Base-by-base conservation (phyloP, 106 monocot species). In the Dendrobium nobile region DNA sequence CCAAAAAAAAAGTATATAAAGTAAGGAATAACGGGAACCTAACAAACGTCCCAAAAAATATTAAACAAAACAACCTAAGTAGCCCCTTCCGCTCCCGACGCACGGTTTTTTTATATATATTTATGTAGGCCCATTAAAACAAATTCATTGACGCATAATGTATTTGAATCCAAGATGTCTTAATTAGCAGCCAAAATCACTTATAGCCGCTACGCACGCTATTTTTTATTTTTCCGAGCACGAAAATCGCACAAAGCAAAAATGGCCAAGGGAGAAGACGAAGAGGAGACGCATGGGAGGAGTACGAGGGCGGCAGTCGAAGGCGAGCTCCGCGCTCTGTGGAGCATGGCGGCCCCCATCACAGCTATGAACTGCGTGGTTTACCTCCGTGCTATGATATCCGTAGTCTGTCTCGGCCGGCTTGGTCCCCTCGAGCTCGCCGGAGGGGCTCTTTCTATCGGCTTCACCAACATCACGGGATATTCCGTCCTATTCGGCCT, bases 401-500 rank as follows among this genome's bases (percentile, higher is more conserved):
- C 97, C 45, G 91, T 97, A 5, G 81, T 97, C 65, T 94, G 86
- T 78, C 94, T 97, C 15, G 97, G 97, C 51, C 89, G 92, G 0
- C 89, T 97, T 24, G 97, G 97, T 4, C 82, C 89, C 24, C 82
- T 98, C 1, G 85, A 86, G 79, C 98, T 98, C 37, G 94, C 98
- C 70, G 98, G 94, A 64, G 98, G 98, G 75, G 94, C 92, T 26
- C 89, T 98, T 10, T 87, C 98, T 45, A 91, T 98, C 58, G 94
- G 92, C 3, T 94, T 98, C 89, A 94, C 94, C 27, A 98, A 98
- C 88, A 94, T 98, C 80, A 95, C 98, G n/a, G 98, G 98, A 73
- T 95, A 98, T 88, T 91, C 92, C 40, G 94, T 98, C 26, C 87
- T 98, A 28, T 86, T 92, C 85, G 98, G 98, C 11, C 91, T 98